Conservation (phyloP, 441 rosid species). For the Eruca vesicaria region DNA sequence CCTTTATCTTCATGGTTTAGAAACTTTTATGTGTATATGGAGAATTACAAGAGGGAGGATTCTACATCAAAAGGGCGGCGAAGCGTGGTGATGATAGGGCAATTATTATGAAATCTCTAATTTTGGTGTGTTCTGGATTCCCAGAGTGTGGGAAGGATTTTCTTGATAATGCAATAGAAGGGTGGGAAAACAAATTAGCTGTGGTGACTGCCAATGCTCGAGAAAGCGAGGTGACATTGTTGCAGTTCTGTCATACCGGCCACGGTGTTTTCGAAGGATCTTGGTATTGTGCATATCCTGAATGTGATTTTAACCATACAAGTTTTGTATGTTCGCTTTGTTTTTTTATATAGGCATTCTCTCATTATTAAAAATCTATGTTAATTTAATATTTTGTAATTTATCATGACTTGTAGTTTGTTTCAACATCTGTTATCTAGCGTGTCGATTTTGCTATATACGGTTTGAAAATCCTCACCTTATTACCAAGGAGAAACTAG, state of each 20-base stretch:
- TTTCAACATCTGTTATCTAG: no score
- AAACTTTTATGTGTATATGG: background rate
- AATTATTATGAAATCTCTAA: background rate
- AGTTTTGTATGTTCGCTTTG: background rate
- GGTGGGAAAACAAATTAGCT: background rate
- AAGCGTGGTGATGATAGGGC: background rate
- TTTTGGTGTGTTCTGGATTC: background rate
- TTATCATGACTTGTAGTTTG: no score
- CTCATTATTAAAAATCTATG: background rate
- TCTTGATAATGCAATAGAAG: background rate
- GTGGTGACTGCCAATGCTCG: background rate
- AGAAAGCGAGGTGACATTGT: background rate
- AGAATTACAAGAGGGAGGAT: background rate
- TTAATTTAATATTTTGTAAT: no score
- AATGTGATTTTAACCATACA: background rate
- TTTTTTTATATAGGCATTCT: background rate
- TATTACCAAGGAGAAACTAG: no score
- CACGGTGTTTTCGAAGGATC: background rate
- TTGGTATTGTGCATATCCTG: background rate
- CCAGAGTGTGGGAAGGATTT: background rate
- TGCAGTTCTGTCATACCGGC: background rate
- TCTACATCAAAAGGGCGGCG: background rate
- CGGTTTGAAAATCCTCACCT: no score
- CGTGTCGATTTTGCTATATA: no score
- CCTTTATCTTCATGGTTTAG: background rate